Conservation (phyloP, 148 eudicot genomes). For the Rhododendron molle region DNA sequence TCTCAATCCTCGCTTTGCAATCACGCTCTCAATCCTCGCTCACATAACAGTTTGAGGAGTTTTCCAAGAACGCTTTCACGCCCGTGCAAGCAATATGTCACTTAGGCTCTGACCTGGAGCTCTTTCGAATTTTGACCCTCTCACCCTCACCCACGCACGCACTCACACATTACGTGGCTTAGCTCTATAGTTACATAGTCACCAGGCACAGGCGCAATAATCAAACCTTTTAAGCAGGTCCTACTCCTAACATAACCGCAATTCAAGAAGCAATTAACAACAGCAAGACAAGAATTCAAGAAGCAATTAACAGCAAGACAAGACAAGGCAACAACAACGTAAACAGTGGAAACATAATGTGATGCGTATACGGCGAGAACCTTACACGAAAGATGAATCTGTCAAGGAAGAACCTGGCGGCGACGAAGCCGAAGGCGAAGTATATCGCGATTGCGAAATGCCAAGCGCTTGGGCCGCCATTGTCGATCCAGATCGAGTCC, state of each 20-base stretch:
- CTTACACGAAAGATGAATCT: constrained; percentile 78
- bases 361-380: neutral
- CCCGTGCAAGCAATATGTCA: neutral
- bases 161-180: neutral
- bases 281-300: neutral
- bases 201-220: neutral
- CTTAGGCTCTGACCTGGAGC: neutral
- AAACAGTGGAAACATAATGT: neutral
- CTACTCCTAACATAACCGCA: neutral
- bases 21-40: neutral
- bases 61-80: neutral
- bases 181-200: neutral
- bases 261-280: neutral
- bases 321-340: neutral
- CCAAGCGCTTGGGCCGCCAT: constrained; percentile 37
- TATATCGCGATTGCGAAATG: constrained; percentile 49
- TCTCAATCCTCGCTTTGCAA: neutral
- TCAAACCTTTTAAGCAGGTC: neutral
- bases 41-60: neutral
- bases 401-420: constrained; percentile 69
- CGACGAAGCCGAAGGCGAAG: constrained; percentile 56
- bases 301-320: neutral
- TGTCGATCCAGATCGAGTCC: constrained; percentile 47
- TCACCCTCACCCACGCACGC: neutral
- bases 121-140: neutral